These are phyloP conservation scores for Pistacia integerrima DNA, from an alignment of 345 rosid species.

Conservation along the genomic window DNA sequence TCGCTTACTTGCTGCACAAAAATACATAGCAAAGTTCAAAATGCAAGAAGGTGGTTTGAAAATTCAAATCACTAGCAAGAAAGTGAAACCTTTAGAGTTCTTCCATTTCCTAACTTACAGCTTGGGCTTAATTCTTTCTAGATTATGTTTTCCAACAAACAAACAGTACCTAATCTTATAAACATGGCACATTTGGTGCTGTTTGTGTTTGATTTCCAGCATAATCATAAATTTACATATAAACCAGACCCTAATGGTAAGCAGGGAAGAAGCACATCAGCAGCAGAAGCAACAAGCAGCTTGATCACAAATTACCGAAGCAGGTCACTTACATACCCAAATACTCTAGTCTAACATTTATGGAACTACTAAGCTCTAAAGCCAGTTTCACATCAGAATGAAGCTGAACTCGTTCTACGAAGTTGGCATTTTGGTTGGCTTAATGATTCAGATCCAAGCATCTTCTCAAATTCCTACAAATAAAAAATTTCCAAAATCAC, in stretches of 20 bases:
- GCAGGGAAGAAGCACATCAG: conserved; percentile 3
- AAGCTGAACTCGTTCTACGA: conserved; percentile 57
- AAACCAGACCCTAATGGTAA: conserved; percentile 6
- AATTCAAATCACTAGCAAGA: background rate
- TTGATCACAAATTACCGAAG: conserved; percentile 8
- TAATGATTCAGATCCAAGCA: conserved; percentile 21
- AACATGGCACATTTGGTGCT: conserved; percentile 24
- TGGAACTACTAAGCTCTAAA: conserved; percentile 17
- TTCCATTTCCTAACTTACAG: background rate
- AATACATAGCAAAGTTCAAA: no score
- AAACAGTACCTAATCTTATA: conserved; percentile 17
- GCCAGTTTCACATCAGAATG: conserved; percentile 27
- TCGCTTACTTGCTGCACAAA: no score
- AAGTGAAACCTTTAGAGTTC: background rate
- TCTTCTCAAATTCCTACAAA: conserved; percentile 51
- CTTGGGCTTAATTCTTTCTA: background rate
- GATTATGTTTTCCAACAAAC: conserved; percentile 3
- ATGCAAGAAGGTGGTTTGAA: no score
- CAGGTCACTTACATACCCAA: conserved; percentile 22
- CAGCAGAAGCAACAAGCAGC: conserved; percentile 7
- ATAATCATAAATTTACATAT: conserved; percentile 26
- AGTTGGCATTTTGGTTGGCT: conserved; percentile 47
- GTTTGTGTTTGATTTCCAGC: conserved; percentile 5
- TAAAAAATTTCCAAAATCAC: background rate
- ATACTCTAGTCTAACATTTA: conserved; percentile 13